Percentiles rank a stretch among this genome's conserved stretches.
These are phyloP conservation scores for Ophiostoma quercus DNA, from an alignment of 2,329 filamentous ascomycete species.

Conservation along the genomic window DNA sequence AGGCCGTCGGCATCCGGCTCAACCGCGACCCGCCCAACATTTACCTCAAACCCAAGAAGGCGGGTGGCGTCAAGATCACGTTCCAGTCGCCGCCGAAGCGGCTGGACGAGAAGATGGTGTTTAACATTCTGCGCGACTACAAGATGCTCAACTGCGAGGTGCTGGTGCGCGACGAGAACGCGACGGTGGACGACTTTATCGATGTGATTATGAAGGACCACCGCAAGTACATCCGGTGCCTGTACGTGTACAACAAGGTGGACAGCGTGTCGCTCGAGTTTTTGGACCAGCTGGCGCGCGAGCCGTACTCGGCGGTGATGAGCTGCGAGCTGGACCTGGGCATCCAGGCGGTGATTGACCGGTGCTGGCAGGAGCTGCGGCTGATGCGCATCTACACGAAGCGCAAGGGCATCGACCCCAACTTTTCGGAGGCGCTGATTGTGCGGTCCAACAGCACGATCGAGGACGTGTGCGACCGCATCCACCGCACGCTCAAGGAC, in stretches of 20 bases:
- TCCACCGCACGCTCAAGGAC: slow-evolving; percentile 91
- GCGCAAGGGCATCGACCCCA: slow-evolving; percentile 83
- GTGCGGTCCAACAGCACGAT: slow-evolving; percentile 83
- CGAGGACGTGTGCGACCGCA: slow-evolving; percentile 94
- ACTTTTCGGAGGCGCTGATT: slow-evolving; percentile 88
- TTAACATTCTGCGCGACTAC: slow-evolving; percentile 96
- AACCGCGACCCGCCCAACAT: slow-evolving; percentile 97
- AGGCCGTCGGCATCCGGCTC: slow-evolving; percentile 88
- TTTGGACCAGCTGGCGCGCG: slow-evolving; percentile 83
- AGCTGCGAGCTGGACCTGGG: slow-evolving; percentile 93
- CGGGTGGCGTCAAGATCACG: slow-evolving; percentile 97
- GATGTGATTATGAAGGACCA: slow-evolving; percentile 99
- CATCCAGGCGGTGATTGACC: slow-evolving; percentile 85
- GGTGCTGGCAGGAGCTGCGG: slow-evolving; percentile 88
- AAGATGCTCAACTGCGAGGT: slow-evolving; percentile 98
- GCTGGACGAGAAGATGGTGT: slow-evolving; percentile 96
- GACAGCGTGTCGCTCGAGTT: slow-evolving; percentile 91
- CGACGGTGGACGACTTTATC: slow-evolving; percentile 96
- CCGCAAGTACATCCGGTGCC: slow-evolving; percentile 87
- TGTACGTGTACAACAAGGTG: slow-evolving; percentile 99
- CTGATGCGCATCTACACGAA: slow-evolving; percentile 95
- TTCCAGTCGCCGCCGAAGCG: slow-evolving; percentile 85
- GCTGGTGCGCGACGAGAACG: slow-evolving; percentile 87
- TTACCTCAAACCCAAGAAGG: slow-evolving; percentile 92
- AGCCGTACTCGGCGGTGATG: slow-evolving; percentile 95